phyloP scores from a whole-genome alignment of 768 basidiomycete genomes.

The Postia placenta region DNA sequence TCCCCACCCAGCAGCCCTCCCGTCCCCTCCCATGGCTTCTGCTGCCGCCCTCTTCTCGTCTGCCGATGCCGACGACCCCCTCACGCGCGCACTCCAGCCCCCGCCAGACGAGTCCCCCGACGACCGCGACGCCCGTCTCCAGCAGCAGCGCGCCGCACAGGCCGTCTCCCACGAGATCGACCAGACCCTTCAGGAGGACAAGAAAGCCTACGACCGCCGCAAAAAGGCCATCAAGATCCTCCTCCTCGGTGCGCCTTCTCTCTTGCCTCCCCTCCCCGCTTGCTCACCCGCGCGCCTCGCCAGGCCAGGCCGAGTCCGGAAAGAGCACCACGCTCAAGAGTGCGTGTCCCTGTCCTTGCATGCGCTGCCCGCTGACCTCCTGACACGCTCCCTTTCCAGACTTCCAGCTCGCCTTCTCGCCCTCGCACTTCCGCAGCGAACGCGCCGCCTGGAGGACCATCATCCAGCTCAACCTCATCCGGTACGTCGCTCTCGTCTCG shows the following conservation, averaged over 20 bases:
- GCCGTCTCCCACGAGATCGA: conserved; percentile 45
- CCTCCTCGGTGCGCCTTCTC: conserved; percentile 38
- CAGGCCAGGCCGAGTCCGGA: conserved; percentile 58
- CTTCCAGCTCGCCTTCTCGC: conserved; percentile 63
- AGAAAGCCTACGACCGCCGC: conserved; percentile 41
- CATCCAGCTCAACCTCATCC: conserved; percentile 65
- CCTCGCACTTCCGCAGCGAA: conserved; percentile 53
- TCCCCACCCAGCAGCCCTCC: background rate
- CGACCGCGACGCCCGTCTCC: conserved; percentile 29
- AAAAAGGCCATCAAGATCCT: conserved; percentile 49
- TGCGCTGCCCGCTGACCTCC: background rate
- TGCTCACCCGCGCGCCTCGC: background rate
- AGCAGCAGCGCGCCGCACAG: conserved; percentile 35
- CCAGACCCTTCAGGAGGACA: conserved; percentile 36
- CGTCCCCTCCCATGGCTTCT: background rate
- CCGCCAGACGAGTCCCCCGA: conserved; percentile 32
- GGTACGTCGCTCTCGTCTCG: conserved; percentile 29
- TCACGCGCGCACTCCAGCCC: conserved; percentile 24
- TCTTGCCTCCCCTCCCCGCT: no score
- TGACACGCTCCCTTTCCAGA: conserved; percentile 32
- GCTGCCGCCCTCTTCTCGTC: background rate
- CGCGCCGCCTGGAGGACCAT: conserved; percentile 55
- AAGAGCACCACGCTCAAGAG: conserved; percentile 37
- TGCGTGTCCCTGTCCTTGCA: conserved; percentile 8
- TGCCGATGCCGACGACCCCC: conserved; percentile 27